These are phyloP conservation scores for Rhizopogon salebrosus DNA, from an alignment of 768 basidiomycete genomes.

Conservation along the genomic window DNA sequence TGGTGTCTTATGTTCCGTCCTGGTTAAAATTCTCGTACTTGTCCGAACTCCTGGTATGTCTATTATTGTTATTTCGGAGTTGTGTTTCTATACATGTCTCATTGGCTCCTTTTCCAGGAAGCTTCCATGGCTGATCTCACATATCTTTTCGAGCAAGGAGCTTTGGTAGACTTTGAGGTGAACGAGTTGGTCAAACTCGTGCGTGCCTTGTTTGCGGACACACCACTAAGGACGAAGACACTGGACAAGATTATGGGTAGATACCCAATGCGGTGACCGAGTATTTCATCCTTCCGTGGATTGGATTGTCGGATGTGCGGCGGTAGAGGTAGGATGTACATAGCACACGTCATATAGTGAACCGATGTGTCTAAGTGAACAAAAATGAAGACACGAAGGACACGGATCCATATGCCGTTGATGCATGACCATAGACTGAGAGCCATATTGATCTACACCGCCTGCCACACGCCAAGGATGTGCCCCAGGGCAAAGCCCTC, in stretches of 20 bases:
- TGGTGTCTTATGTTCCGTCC: conserved; percentile 81
- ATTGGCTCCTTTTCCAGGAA: conserved; percentile 46
- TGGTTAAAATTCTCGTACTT: conserved; percentile 97
- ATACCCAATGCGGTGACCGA: conserved; percentile 37
- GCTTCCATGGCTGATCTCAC: conserved; percentile 89
- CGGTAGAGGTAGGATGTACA: neutral
- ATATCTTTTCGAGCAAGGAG: conserved; percentile 88
- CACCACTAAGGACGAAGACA: conserved; percentile 70
- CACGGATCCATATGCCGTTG: neutral
- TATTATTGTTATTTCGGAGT: neutral
- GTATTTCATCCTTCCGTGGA: neutral
- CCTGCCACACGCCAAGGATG: too few species aligned
- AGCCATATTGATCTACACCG: too few species aligned
- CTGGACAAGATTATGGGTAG: conserved; percentile 69
- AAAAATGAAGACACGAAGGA: neutral
- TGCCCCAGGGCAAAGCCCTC: too few species aligned
- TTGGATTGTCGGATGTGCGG: neutral
- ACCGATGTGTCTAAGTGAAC: neutral
- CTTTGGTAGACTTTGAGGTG: conserved; percentile 83
- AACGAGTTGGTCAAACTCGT: conserved; percentile 82
- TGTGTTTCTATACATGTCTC: neutral
- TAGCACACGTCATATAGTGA: neutral
- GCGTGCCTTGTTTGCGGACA: conserved; percentile 84
- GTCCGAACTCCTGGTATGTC: conserved; percentile 80
- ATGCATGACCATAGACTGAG: too few species aligned